phyloP scores from a whole-genome alignment of 139 green algal genomes.

The Volvox reticuliferus region DNA sequence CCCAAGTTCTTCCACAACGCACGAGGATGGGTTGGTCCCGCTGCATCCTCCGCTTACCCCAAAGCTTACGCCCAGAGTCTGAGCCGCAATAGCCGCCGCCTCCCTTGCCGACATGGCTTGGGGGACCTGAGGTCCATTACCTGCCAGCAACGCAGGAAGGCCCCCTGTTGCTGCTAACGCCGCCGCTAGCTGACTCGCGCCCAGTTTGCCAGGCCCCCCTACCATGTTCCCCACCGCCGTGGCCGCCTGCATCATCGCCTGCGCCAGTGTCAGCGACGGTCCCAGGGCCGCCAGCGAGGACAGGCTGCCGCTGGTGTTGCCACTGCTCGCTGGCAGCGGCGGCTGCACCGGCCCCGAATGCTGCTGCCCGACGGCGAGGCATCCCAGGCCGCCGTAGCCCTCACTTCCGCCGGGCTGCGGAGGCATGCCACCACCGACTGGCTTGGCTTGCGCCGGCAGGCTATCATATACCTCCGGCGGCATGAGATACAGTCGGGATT shows the following conservation, averaged over 20 bases:
- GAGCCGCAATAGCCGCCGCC: slow-evolving; percentile 25
- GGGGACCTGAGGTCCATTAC: not conserved
- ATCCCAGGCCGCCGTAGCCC: not conserved
- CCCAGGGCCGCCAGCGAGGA: not conserved
- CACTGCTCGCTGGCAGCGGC: not conserved
- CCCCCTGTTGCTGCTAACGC: slow-evolving; percentile 13
- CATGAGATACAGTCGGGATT: slow-evolving; percentile 32
- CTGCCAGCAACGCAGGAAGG: not conserved
- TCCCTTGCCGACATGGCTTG: slow-evolving; percentile 27
- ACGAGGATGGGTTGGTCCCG: not conserved
- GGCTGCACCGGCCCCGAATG: not conserved
- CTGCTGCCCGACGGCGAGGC: not conserved
- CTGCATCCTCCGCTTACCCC: not conserved
- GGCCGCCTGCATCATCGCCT: slow-evolving; percentile 42
- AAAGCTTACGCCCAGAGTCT: slow-evolving; percentile 19
- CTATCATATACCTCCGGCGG: slow-evolving; percentile 21
- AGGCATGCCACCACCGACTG: slow-evolving; percentile 25
- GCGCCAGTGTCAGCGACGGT: slow-evolving; percentile 30
- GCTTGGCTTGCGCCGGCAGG: slow-evolving; percentile 28
- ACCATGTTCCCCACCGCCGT: slow-evolving; percentile 39
- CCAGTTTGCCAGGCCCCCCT: not conserved
- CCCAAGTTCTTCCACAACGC: slow-evolving; percentile 22
- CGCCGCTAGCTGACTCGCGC: not conserved
- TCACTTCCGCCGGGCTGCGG: slow-evolving; percentile 1
- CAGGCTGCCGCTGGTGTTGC: not conserved